A percentile compares a stretch with the other conserved stretches of the same genome.
These are phyloP conservation scores for Colletotrichum tofieldiae DNA, from an alignment of 2,329 filamentous ascomycete species.

Conservation along the genomic window DNA sequence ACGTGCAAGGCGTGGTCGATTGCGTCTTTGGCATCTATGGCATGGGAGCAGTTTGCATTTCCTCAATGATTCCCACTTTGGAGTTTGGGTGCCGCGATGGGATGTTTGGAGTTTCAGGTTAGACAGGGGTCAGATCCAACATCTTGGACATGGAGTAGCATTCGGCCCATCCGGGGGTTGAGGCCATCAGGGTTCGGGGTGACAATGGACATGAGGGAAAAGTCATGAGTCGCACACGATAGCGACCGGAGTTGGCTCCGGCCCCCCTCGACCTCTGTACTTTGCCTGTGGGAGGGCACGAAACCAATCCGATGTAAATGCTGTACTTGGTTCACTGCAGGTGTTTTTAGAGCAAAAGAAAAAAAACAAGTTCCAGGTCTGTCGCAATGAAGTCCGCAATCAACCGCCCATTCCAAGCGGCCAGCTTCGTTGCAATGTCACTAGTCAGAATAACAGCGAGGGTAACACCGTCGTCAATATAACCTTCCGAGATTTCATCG, in stretches of 20 bases:
- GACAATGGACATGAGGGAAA: neutral
- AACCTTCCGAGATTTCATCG: conserved; percentile 18
- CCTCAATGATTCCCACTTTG: neutral
- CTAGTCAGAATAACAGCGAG: neutral
- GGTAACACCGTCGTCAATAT: conserved; percentile 14
- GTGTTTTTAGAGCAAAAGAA: too few relatives aligned
- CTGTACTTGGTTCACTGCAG: neutral
- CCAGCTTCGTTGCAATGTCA: neutral
- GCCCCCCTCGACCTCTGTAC: neutral
- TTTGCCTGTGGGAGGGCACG: neutral
- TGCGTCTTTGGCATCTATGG: neutral
- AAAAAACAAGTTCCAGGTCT: neutral
- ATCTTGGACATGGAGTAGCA: neutral
- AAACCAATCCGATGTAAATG: neutral
- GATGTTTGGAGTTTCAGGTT: neutral
- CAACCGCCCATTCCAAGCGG: neutral
- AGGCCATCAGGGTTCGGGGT: neutral
- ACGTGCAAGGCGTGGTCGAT: neutral
- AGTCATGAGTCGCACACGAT: neutral
- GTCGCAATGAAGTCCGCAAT: neutral
- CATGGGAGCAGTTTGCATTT: neutral
- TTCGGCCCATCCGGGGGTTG: neutral
- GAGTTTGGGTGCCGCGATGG: neutral
- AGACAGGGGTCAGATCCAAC: neutral
- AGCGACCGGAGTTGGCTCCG: neutral